Base-by-base conservation (phyloP, 768 basidiomycete species). In the Suillus placidus region DNA sequence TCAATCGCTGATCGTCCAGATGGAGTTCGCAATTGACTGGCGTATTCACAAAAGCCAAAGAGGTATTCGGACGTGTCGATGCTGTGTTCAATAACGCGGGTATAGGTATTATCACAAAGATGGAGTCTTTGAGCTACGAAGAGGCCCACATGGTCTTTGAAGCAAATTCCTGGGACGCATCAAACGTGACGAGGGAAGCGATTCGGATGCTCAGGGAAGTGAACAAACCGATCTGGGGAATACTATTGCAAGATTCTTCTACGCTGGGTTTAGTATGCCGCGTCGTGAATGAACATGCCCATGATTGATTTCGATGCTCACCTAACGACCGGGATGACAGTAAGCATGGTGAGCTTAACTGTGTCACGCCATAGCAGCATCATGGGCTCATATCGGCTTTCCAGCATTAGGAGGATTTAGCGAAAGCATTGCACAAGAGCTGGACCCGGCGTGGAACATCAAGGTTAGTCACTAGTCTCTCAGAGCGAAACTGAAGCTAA, bases 21-120 rank as follows among this genome's bases (percentile, higher is more conserved):
- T 78, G 70, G 6, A 65, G 60, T 1, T 49, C 42, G 1, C 74
- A 79, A 3, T 72, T 80, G 14, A 16, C 38, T 1, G 64, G 58
- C 6, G 78, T 75, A 1, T 80, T 81, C 62, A 40, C 64, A 3
- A 67, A 67, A 60, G 74, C 77, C 1, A 67, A 70, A 32, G 72
- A 70, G n/a, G 67, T 60, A 14, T 81, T 82, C 52, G 78, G 79
- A 5, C 69, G 74, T 18, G 43, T 80, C 9, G 80, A 81, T 43
- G 73, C 79, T 34, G 80, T 81, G 14, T 74, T 79, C 67, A 80
- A 77, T 60, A 81, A 80, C 37, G 79, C 80, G 0, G 80, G 78
- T 30, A 66, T 23, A 67, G 73, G 60, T 60, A 47, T 68, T 26
- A 54, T 49, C 20, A 71, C 66, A 35, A 81, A 82, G 61, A 57